Evolutionary conservation across 768 basidiomycete species (phyloP).

Genomic region (Saitozyma sp.): DNA sequence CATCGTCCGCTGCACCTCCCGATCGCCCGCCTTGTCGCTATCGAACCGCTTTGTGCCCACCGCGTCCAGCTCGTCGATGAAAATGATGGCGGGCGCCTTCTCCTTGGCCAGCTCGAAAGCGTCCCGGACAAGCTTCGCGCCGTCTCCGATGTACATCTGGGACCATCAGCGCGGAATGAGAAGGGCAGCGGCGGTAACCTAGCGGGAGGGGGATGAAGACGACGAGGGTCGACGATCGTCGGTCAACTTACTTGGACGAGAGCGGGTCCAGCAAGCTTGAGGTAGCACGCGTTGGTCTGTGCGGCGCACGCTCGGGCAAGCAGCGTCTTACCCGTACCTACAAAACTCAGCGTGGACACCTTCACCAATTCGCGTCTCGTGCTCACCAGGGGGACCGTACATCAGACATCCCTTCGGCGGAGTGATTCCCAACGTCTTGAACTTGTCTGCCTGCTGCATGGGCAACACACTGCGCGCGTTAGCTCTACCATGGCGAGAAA

Average conservation of each 20-base stretch:
- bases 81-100: conserved; percentile 98
- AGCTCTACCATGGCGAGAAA: background rate
- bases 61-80: conserved; percentile 98
- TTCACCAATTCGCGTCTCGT: conserved; percentile 2
- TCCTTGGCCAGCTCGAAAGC: conserved; percentile 97
- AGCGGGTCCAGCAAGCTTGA: conserved; percentile 95
- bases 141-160: conserved; percentile 97
- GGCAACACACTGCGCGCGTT: conserved; percentile 65
- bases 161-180: background rate
- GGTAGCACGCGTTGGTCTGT: conserved; percentile 94
- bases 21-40: conserved; percentile 96
- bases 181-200: background rate
- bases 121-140: conserved; percentile 96
- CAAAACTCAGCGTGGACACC: background rate
- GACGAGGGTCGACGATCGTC: too few species aligned
- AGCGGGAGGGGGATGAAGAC: too few species aligned
- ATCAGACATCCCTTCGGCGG: conserved; percentile 97
- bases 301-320: conserved; percentile 97
- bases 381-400: conserved; percentile 93
- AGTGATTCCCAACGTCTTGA: conserved; percentile 96
- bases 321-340: conserved; percentile 93
- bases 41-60: conserved; percentile 99
- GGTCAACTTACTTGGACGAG: conserved; percentile 69
- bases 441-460: conserved; percentile 98
- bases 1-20: conserved; percentile 99